Evolutionary conservation across 208 protist genomes (phyloP).

Genomic region (Wallacemonas sp.): DNA sequence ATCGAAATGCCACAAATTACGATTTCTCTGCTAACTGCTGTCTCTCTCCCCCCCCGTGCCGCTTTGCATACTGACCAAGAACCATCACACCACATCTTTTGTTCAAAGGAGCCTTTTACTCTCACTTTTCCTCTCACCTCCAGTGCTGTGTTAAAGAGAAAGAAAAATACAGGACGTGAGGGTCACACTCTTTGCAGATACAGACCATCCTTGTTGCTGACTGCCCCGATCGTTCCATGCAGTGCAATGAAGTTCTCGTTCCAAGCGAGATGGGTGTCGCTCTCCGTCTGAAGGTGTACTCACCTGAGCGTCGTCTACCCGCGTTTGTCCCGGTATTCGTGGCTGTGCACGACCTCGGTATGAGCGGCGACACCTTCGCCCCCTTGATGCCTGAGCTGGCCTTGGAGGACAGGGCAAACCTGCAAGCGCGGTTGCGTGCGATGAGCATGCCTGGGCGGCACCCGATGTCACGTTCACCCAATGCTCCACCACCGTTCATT

Average conservation of each 20-base stretch:
- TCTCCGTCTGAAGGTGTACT: constrained; percentile 1
- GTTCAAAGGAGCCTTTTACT: too few species aligned
- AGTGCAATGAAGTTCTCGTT: constrained; percentile 1
- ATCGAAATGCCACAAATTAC: too few species aligned
- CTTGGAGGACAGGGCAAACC: background rate
- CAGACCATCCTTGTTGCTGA: background rate
- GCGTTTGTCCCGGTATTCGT: constrained; percentile 11
- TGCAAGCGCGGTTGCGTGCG: background rate
- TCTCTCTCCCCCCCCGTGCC: too few species aligned
- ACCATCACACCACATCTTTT: too few species aligned
- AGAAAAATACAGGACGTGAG: too few species aligned
- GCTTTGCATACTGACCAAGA: too few species aligned
- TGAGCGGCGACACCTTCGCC: constrained; percentile 3
- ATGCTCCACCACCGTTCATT: constrained; percentile 9
- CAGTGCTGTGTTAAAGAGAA: too few species aligned
- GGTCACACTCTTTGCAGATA: background rate
- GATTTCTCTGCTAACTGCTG: too few species aligned
- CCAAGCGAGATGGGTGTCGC: background rate
- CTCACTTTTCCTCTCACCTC: too few species aligned
- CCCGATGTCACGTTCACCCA: background rate
- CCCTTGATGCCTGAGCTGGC: constrained; percentile 2
- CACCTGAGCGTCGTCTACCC: background rate
- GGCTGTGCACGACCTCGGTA: constrained; percentile 12
- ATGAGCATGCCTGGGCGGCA: background rate
- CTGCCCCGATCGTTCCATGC: background rate